Evolutionary conservation across 768 basidiomycete genomes (phyloP).

Genomic region (Hortiboletus campestris): DNA sequence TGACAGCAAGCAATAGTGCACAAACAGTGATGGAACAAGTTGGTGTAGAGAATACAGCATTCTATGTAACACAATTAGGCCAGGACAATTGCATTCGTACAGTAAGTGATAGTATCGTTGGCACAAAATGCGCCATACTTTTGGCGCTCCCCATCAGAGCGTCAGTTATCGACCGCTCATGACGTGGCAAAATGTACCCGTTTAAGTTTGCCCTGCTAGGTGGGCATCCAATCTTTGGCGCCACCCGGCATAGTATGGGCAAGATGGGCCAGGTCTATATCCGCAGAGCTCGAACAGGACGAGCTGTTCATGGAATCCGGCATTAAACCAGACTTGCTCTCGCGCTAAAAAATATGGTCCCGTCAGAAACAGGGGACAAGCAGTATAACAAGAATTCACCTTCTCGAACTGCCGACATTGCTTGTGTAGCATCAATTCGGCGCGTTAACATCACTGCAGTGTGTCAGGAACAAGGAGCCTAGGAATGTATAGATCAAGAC

Average conservation of each 20-base stretch:
- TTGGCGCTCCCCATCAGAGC: conserved; percentile 5
- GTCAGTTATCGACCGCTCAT: conserved; percentile 8
- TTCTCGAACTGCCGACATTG: conserved; percentile 58
- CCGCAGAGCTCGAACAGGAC: conserved; percentile 72
- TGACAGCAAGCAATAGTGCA: conserved; percentile 3
- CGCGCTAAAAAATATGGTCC: conserved; percentile 44
- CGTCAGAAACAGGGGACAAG: conserved; percentile 2
- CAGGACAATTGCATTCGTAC: conserved; percentile 14
- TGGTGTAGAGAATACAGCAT: conserved; percentile 15
- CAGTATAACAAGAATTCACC: conserved; percentile 37
- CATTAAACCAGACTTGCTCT: conserved; percentile 75
- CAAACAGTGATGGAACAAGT: conserved; percentile 8
- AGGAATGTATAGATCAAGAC: neutral
- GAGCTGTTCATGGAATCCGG: conserved; percentile 79
- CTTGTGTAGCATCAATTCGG: conserved; percentile 53
- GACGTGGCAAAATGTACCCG: neutral
- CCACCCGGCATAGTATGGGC: conserved; percentile 70
- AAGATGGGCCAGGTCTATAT: conserved; percentile 56
- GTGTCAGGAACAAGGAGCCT: conserved; percentile 10
- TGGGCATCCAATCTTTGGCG: conserved; percentile 51
- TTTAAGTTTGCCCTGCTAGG: conserved; percentile 34
- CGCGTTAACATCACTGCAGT: conserved; percentile 64
- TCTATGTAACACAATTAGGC: conserved; percentile 18
- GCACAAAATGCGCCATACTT: conserved; percentile 7
- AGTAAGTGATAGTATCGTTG: conserved; percentile 14